Conservation (phyloP, 768 basidiomycete genomes). For the Leccinum sublutescens region DNA sequence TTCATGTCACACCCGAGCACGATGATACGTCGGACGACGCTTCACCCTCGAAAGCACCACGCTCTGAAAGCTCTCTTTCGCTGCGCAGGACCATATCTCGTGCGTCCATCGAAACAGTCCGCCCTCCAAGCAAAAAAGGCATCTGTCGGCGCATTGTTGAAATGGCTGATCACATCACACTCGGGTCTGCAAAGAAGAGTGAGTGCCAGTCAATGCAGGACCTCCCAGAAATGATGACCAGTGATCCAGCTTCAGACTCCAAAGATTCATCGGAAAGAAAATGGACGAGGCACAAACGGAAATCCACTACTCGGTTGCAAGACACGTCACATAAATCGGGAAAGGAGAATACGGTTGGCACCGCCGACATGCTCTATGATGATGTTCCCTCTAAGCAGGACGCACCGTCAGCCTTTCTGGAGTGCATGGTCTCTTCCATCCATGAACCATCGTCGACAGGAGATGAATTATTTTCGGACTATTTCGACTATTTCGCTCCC, state of each 20-base stretch:
- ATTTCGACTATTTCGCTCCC: too few relatives aligned
- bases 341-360: too few relatives aligned
- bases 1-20: not conserved
- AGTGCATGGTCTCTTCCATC: too few relatives aligned
- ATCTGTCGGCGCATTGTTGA: constrained; percentile 17
- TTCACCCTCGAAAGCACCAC: constrained; percentile 1
- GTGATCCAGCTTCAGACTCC: not conserved
- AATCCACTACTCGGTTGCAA: too few relatives aligned
- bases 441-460: too few relatives aligned
- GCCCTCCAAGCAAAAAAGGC: constrained; percentile 3
- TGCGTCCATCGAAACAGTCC: constrained; percentile 18
- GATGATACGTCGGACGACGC: not conserved
- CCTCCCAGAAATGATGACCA: not conserved
- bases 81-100: constrained; percentile 20
- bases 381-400: too few relatives aligned
- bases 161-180: constrained; percentile 8
- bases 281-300: too few relatives aligned
- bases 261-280: not conserved
- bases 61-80: constrained; percentile 1
- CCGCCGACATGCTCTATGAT: too few relatives aligned
- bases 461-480: too few relatives aligned
- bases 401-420: too few relatives aligned
- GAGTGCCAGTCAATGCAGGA: not conserved
- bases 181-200: constrained; percentile 5
- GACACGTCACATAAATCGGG: too few relatives aligned